Conservation (phyloP, 2,329 filamentous ascomycete species). For the Rhynchosporium secalis region DNA sequence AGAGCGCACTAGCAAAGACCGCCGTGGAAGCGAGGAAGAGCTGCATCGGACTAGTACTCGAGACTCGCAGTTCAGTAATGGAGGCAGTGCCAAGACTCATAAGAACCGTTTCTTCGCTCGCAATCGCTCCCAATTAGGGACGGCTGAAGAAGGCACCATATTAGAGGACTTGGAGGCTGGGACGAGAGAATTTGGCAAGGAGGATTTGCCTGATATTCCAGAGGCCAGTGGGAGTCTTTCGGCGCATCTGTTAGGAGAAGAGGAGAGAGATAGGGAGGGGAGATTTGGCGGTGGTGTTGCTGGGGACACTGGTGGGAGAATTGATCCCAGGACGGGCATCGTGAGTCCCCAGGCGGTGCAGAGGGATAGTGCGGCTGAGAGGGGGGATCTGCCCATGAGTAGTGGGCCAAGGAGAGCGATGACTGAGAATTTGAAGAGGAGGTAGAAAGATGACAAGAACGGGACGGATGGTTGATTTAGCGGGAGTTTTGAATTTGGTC, state of each 20-base stretch:
- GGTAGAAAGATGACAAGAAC: background rate
- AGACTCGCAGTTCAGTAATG: conserved; percentile 37
- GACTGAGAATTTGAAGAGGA: conserved; percentile 22
- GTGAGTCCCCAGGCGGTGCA: conserved; percentile 38
- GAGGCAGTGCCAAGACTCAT: conserved; percentile 45
- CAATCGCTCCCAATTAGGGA: conserved; percentile 37
- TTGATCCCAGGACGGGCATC: conserved; percentile 39
- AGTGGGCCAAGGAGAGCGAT: conserved; percentile 19
- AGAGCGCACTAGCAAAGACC: background rate
- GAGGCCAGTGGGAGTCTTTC: conserved; percentile 36
- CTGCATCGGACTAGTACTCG: conserved; percentile 28
- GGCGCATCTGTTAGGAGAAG: conserved; percentile 20
- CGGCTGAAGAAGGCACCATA: conserved; percentile 32
- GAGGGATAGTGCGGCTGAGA: conserved; percentile 30
- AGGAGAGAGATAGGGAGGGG: background rate
- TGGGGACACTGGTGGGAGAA: conserved; percentile 15
- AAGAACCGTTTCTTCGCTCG: conserved; percentile 64
- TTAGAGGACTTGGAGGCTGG: conserved; percentile 38
- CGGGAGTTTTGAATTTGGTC: conserved; percentile 1
- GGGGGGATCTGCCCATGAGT: conserved; percentile 31
- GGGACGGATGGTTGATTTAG: conserved; percentile 8
- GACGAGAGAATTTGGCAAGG: conserved; percentile 20
- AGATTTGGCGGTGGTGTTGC: too few species aligned
- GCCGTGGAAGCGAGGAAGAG: conserved; percentile 26
- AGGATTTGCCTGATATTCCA: conserved; percentile 48